Percentiles rank a stretch among this genome's conserved stretches.
These are phyloP conservation scores for Vicia faba DNA, from an alignment of 306 rosid species.

Conservation along the genomic window DNA sequence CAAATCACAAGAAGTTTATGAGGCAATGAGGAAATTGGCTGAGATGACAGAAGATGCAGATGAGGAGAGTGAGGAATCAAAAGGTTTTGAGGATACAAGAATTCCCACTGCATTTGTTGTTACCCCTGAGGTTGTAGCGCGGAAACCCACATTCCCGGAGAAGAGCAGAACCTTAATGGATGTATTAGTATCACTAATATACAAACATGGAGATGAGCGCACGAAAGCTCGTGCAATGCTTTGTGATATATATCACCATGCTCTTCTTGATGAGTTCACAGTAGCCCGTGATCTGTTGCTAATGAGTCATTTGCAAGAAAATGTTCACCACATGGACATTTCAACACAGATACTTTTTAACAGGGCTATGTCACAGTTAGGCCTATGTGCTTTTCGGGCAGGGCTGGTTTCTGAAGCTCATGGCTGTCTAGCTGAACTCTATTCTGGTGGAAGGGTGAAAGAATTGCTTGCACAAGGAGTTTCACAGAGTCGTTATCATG, in stretches of 20 bases:
- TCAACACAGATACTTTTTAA: slow-evolving; percentile 95
- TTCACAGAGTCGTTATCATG: slow-evolving; percentile 90
- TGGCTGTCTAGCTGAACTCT: slow-evolving; percentile 87
- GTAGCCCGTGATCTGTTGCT: slow-evolving; percentile 84
- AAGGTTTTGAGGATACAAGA: slow-evolving; percentile 62
- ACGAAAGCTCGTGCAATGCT: slow-evolving; percentile 98
- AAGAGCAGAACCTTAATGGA: slow-evolving; percentile 84
- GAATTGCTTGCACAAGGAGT: slow-evolving; percentile 98
- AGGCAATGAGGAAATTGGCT: slow-evolving; percentile 88
- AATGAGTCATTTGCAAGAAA: slow-evolving; percentile 97
- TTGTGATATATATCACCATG: slow-evolving; percentile 96
- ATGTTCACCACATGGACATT: slow-evolving; percentile 85
- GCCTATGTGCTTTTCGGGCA: slow-evolving; percentile 85
- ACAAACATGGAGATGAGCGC: slow-evolving; percentile 88
- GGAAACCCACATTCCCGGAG: slow-evolving; percentile 85
- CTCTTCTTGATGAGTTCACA: slow-evolving; percentile 81
- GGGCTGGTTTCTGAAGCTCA: slow-evolving; percentile 83
- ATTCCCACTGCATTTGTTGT: slow-evolving; percentile 79
- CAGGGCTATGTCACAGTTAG: slow-evolving; percentile 94
- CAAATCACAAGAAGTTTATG: slow-evolving; percentile 95
- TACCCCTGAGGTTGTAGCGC: slow-evolving; percentile 77
- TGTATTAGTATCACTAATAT: slow-evolving; percentile 70
- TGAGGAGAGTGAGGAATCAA: slow-evolving; percentile 55
- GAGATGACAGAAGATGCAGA: slow-evolving; percentile 62
- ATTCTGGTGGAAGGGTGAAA: slow-evolving; percentile 98